A percentile compares a stretch with the other conserved stretches of the same genome.
These are phyloP conservation scores for Fagopyrum homotropicum DNA, from an alignment of 148 eudicot genomes.

Conservation along the genomic window DNA sequence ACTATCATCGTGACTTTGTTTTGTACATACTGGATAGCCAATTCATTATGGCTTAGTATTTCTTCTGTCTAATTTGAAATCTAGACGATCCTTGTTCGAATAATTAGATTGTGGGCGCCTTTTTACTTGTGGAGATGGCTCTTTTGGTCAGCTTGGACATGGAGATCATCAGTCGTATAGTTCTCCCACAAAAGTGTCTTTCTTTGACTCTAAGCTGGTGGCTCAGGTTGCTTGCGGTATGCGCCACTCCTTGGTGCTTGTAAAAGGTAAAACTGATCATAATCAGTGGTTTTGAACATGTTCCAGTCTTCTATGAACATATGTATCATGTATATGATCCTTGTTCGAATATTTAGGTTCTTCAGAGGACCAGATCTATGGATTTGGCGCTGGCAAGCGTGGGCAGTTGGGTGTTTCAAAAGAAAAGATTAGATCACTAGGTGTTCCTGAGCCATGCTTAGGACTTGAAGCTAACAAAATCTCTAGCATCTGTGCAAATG, in stretches of 20 bases:
- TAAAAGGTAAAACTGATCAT: slow-evolving; percentile 42
- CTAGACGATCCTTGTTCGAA: neutral
- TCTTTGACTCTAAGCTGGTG: slow-evolving; percentile 50
- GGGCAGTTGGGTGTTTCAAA: slow-evolving; percentile 79
- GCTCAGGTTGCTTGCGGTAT: slow-evolving; percentile 81
- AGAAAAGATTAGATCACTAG: slow-evolving; percentile 40
- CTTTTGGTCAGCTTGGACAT: slow-evolving; percentile 96
- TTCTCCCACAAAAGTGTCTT: slow-evolving; percentile 42
- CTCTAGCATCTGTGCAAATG: slow-evolving; percentile 55
- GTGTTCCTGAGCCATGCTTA: slow-evolving; percentile 44
- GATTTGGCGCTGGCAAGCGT: slow-evolving; percentile 87
- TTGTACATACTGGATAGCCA: neutral
- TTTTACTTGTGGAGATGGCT: slow-evolving; percentile 94
- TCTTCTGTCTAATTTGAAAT: neutral
- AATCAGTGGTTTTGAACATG: neutral
- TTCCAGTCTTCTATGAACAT: neutral
- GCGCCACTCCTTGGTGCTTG: slow-evolving; percentile 79
- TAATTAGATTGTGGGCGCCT: slow-evolving; percentile 54
- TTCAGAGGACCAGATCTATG: slow-evolving; percentile 41
- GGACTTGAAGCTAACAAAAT: slow-evolving; percentile 44
- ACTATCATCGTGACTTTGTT: neutral
- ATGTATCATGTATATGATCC: neutral
- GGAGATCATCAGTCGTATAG: slow-evolving; percentile 53
- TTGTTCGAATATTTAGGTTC: slow-evolving; percentile 21
- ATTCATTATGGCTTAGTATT: neutral